Evolutionary conservation across 176 grass and related monocot genomes (phyloP).

Genomic region (Phoenix dactylifera): DNA sequence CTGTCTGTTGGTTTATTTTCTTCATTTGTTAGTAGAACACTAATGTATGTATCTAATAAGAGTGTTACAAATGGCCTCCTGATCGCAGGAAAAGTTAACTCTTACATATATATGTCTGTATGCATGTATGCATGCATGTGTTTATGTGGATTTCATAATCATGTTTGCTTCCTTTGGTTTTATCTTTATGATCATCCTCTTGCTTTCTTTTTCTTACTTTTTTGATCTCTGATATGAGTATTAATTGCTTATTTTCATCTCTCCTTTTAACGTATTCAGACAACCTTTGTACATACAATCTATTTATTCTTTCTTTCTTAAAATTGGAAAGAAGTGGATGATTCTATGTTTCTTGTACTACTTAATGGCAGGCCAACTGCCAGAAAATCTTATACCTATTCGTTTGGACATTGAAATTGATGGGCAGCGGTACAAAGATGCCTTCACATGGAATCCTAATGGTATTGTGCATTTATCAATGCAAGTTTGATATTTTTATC

Average conservation of each 20-base stretch:
- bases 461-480: constrained; percentile 24
- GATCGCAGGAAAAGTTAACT: too few species aligned
- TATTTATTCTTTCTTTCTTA: background rate
- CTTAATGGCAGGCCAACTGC: constrained; percentile 54
- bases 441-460: constrained; percentile 86
- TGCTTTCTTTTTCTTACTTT: background rate
- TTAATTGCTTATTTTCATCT: background rate
- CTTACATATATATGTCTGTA: too few species aligned
- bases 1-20: too few species aligned
- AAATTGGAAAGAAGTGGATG: background rate
- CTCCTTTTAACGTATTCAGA: background rate
- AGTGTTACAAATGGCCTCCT: too few species aligned
- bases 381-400: constrained; percentile 77
- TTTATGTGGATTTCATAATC: too few species aligned
- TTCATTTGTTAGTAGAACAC: too few species aligned
- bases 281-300: background rate
- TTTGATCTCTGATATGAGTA: background rate
- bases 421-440: constrained; percentile 72
- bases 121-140: too few species aligned
- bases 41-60: too few species aligned
- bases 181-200: background rate
- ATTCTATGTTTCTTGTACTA: background rate
- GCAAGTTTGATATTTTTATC: too few species aligned
- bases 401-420: constrained; percentile 78
- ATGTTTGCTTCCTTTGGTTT: background rate